These are phyloP conservation scores for Candida endomychidarum DNA, from an alignment of 805 yeast genomes.

Conservation along the genomic window DNA sequence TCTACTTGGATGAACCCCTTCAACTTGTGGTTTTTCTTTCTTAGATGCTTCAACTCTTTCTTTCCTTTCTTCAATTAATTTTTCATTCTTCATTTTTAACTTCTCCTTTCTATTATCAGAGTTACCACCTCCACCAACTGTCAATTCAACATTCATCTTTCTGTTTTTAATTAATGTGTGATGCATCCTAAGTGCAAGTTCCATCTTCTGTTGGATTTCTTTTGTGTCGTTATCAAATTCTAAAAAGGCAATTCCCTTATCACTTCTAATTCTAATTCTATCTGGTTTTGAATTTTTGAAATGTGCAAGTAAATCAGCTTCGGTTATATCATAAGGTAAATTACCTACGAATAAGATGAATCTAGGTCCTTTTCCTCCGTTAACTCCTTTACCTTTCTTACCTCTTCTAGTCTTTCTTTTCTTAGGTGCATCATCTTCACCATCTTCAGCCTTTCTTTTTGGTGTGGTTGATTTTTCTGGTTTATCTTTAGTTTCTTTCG, in stretches of 20 bases:
- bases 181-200: conserved; percentile 80
- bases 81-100: conserved; percentile 75
- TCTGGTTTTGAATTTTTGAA: conserved; percentile 75
- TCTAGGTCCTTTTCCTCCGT: conserved; percentile 54
- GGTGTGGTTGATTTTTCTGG: conserved; percentile 10
- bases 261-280: conserved; percentile 71
- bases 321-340: conserved; percentile 69
- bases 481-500: conserved; percentile 23
- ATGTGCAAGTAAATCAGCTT: conserved; percentile 63
- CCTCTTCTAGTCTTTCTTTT: conserved; percentile 78
- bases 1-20: conserved; percentile 66
- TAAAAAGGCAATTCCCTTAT: conserved; percentile 88
- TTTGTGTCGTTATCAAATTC: conserved; percentile 65
- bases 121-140: conserved; percentile 98
- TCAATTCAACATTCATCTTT: conserved; percentile 90
- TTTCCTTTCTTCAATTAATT: conserved; percentile 67
- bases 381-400: conserved; percentile 62
- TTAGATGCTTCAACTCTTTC: conserved; percentile 45
- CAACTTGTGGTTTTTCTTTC: conserved; percentile 9
- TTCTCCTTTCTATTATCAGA: conserved; percentile 64
- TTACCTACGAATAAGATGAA: conserved; percentile 89
- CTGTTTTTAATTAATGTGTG: conserved; percentile 68
- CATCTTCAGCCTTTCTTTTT: conserved; percentile 7
- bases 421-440: conserved; percentile 46
- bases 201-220: conserved; percentile 78